These are phyloP conservation scores for Fomitopsis schrenkii DNA, from an alignment of 1,284 basidiomycete species.

Conservation along the genomic window DNA sequence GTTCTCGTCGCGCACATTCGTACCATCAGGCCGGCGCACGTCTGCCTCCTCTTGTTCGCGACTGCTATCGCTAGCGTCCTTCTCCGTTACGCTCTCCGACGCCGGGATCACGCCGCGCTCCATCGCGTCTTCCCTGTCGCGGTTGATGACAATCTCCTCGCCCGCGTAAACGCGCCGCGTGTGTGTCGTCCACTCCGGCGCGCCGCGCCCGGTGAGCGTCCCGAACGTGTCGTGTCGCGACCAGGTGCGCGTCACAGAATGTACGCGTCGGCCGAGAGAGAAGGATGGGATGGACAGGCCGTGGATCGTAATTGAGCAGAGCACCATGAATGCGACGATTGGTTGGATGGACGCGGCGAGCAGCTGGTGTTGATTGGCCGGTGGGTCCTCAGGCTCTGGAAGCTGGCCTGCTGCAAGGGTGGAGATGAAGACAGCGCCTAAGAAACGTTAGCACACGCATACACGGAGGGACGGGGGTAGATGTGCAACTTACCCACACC, in stretches of 20 bases:
- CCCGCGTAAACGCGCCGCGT: constrained; percentile 64
- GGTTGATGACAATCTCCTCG: constrained; percentile 80
- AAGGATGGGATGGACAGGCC: constrained; percentile 93
- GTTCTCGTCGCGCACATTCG: constrained; percentile 32
- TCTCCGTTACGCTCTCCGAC: constrained; percentile 18
- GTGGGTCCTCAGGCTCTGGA: constrained; percentile 49
- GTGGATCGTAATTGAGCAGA: constrained; percentile 83
- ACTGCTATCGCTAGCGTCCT: constrained; percentile 14
- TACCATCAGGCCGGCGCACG: constrained; percentile 10
- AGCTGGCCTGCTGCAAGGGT: constrained; percentile 78
- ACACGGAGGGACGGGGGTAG: background rate
- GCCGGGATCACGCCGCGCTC: constrained; percentile 41
- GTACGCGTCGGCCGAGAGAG: constrained; percentile 84
- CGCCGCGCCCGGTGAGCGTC: constrained; percentile 30
- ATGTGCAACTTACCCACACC: constrained; percentile 58
- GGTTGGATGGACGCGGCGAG: constrained; percentile 81
- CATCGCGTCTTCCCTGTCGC: constrained; percentile 47
- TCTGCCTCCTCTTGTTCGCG: constrained; percentile 5
- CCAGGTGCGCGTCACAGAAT: constrained; percentile 87
- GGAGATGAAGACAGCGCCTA: constrained; percentile 86
- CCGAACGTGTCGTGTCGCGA: constrained; percentile 60
- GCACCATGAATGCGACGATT: constrained; percentile 88
- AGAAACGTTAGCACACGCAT: constrained; percentile 8
- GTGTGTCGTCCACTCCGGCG: constrained; percentile 73
- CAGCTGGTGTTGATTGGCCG: constrained; percentile 58